Base-by-base conservation (phyloP, 2,329 filamentous ascomycete genomes). In the Emmonsiellopsis sp. region DNA sequence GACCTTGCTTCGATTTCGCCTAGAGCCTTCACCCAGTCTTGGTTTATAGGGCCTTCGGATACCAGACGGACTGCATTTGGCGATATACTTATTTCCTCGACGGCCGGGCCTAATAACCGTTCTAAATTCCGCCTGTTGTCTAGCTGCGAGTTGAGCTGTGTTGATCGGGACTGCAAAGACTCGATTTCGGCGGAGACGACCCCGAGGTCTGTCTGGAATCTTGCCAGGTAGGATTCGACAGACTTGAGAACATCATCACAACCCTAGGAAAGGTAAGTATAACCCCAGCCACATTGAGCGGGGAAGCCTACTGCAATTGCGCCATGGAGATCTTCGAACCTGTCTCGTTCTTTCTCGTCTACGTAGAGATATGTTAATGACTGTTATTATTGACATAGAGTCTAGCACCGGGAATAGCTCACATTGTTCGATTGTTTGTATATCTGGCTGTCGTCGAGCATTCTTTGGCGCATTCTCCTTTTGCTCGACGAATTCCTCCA, bases 101-200 rank as follows among this genome's bases (percentile, higher is more conserved):
- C 88, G 31, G 94, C 81, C 0, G 93, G 90, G 0, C 86, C 89
- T 31, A 98, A 76, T 1, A 89, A 79, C 68, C 88, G 91, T 71
- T 97, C 93, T 4, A 97, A 89, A 13, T 87, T 84, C 67, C 87
- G 91, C 37, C 94, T 81, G 65, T 96, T 96, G 60, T 95, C 87
- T 32, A 98, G 76, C 63, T 90, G 85, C 37, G 87, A 83, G 62
- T 89, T 96, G 55, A 98, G 72, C 7, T 86, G 83, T 9, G 85
- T 81, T 0, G 93, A 98, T 46, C 93, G 83, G 50, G 86, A 84
- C 72, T 98, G 93, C 41, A 98, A 74, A 2, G 85, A 90, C 71
- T 98, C 93, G 50, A 98, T 98, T 67, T 98, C 93, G 6, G 90
- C 86, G 1, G 93, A 96, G 10, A 98, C 93, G 11, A 84, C 82